Conservation (phyloP, 257 asterid genomes). For the Ligustrum vulgare region DNA sequence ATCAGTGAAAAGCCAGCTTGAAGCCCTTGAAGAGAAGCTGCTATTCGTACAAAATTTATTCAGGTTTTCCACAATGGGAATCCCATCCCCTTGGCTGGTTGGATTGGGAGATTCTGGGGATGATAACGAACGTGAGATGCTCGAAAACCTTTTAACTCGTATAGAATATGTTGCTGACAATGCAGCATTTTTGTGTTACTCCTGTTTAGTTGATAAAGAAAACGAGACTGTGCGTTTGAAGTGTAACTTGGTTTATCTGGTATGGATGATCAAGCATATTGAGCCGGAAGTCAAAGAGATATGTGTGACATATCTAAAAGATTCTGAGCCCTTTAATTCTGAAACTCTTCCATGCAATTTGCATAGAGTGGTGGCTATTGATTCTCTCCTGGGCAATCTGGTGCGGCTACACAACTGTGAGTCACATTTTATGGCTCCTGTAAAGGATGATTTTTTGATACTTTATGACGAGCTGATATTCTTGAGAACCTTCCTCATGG, state of each 20-base stretch:
- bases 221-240: background rate
- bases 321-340: background rate
- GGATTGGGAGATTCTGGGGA: background rate
- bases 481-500: background rate
- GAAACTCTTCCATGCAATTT: background rate
- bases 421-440: background rate
- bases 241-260: background rate
- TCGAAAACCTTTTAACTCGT: background rate
- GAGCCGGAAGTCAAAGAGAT: background rate
- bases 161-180: background rate
- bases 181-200: constrained; percentile 3
- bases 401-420: background rate
- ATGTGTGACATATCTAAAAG: background rate
- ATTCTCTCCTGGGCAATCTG: constrained; percentile 2
- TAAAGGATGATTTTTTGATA: background rate
- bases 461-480: background rate
- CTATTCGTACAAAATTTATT: background rate
- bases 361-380: background rate
- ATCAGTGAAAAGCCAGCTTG: background rate
- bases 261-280: background rate
- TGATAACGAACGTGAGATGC: background rate
- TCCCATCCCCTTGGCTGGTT: background rate
- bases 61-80: background rate
- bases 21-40: constrained; percentile 10
- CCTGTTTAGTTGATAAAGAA: background rate